Conservation (phyloP, 1,139 yeast genomes). For the Candida labiduridarum region DNA sequence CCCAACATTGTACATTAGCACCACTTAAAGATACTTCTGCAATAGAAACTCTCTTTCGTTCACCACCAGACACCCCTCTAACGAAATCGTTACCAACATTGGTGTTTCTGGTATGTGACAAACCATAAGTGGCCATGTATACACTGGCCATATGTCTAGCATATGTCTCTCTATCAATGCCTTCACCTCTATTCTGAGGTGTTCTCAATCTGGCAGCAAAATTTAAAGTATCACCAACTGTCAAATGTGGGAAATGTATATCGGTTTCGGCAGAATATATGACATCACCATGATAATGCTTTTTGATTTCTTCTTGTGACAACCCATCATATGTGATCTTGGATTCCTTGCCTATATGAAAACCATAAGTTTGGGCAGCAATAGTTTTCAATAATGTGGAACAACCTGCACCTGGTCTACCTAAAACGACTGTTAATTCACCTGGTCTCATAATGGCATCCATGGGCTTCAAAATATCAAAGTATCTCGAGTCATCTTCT, state of each 20-base stretch:
- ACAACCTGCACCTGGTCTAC: constrained; percentile 40
- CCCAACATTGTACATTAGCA: too few relatives aligned
- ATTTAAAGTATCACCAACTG: constrained; percentile 52
- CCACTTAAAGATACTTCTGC: too few relatives aligned
- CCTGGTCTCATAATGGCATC: constrained; percentile 34
- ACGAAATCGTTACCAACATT: too few relatives aligned
- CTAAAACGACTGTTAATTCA: constrained; percentile 35
- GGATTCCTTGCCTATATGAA: constrained; percentile 28
- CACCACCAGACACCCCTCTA: too few relatives aligned
- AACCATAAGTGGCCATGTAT: too few relatives aligned
- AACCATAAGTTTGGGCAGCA: constrained; percentile 37
- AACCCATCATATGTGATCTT: constrained; percentile 49
- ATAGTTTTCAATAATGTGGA: constrained; percentile 34
- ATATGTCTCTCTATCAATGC: too few relatives aligned
- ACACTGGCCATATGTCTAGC: too few relatives aligned
- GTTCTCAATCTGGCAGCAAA: constrained; percentile 45
- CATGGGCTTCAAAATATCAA: constrained; percentile 36
- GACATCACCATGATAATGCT: constrained; percentile 48
- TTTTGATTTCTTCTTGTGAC: constrained; percentile 47
- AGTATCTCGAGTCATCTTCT: constrained; percentile 24
- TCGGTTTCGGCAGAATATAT: constrained; percentile 55
- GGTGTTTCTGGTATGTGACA: too few relatives aligned
- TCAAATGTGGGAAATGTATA: constrained; percentile 54
- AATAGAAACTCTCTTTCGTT: too few relatives aligned
- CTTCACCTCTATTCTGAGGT: constrained; percentile 42